Conservation (phyloP, 163 green algal species). For the Chloroidium sp. region DNA sequence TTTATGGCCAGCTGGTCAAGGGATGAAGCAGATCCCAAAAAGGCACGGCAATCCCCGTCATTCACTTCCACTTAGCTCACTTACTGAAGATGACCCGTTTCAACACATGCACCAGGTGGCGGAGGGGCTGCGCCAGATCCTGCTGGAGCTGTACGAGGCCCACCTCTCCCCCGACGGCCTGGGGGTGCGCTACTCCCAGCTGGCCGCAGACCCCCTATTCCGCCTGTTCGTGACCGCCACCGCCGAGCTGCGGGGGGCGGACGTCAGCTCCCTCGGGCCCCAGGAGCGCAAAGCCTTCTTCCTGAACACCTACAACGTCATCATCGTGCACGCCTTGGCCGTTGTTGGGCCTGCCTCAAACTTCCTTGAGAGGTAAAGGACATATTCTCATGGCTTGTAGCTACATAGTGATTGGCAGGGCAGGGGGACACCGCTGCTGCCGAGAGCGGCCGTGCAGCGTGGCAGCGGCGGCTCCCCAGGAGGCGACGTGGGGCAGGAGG, state of each 20-base stretch:
- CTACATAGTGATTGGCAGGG: too few relatives aligned
- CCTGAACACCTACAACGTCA: constrained; percentile 94
- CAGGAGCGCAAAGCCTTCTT: constrained; percentile 76
- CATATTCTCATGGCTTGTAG: too few relatives aligned
- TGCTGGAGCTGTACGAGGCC: constrained; percentile 68
- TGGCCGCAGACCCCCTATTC: constrained; percentile 54
- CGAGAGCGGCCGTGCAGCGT: constrained; percentile 90
- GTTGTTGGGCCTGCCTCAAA: constrained; percentile 21
- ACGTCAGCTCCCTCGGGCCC: constrained; percentile 44
- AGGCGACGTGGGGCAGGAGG: constrained; percentile 53
- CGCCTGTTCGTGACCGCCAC: constrained; percentile 57
- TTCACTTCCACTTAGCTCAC: background rate
- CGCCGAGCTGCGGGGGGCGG: constrained; percentile 76
- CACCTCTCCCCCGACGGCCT: constrained; percentile 61
- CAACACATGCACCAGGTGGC: constrained; percentile 43
- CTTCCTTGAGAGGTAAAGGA: constrained; percentile 4
- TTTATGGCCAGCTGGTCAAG: background rate
- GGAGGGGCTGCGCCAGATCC: constrained; percentile 41
- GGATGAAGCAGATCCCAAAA: background rate
- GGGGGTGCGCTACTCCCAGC: constrained; percentile 50
- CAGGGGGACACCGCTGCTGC: constrained; percentile 60
- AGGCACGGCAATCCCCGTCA: background rate
- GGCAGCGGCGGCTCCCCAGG: constrained; percentile 73
- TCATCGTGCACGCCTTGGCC: constrained; percentile 20
- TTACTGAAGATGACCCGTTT: background rate